Base-by-base conservation (phyloP, 768 basidiomycete genomes). In the Dendrothele bispora region DNA sequence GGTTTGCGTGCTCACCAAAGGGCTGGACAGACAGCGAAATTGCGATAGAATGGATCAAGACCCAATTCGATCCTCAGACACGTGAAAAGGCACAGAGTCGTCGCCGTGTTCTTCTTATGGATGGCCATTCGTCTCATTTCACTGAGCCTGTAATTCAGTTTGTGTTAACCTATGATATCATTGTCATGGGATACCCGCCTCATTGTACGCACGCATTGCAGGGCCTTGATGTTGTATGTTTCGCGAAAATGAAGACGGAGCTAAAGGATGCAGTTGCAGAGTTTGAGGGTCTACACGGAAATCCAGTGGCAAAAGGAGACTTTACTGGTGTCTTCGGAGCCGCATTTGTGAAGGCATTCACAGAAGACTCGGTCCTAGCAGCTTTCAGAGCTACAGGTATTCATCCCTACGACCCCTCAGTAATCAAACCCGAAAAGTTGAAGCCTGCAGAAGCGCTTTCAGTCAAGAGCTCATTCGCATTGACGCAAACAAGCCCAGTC, bases 221-320 rank as follows among this genome's bases (percentile, higher is more conserved):
- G 52, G 70, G 72, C 7, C 67, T 77, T 18, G 70, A 76, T 56
- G 70, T 75, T 20, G 68, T 71, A 1, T 72, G 70, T 48, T 76
- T 76, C 54, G 66, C 61, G 21, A 58, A 43, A 43, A 64, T 75
- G 65, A 77, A 76, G 55, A 44, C 48, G 8, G 36, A 17, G 51
- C 61, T 53, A 54, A 59, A 61, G 26, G 18, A 56, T 29, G 59
- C 53, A 43, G 55, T 65, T 14, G 22, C 55, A 6, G 14, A 21
- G 10, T 70, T 64, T 38, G 59, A 71, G 45, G 45, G 55, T 4
- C 15, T 30, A 24, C 54, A 53, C 24, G 32, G 48, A 11, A 35
- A 49, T 21, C 48, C 44, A 17, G 59, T 66, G 8, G 51, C 36
- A 2, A 70, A 71, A 42, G 45, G 15, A 14, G 68, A 68, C 49